phyloP scores from a whole-genome alignment of 176 grass and related monocot genomes.

The Thinopyrum elongatum region DNA sequence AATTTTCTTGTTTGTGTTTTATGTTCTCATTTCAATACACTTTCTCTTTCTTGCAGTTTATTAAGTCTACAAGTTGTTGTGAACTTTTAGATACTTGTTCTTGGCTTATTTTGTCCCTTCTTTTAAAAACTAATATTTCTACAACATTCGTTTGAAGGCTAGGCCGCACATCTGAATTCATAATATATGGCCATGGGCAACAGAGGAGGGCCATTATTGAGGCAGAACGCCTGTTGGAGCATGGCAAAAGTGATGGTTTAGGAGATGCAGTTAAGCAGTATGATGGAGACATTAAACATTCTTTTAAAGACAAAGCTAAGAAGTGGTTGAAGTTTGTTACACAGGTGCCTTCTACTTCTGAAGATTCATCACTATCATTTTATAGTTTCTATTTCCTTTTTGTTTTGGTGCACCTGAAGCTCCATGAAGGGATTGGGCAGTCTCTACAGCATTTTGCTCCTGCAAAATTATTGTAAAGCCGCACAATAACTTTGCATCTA shows the following conservation, averaged over 20 bases:
- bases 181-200: slow-evolving; percentile 92
- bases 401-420: background rate
- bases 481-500: background rate
- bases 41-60: slow-evolving; percentile 21
- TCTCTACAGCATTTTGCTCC: slow-evolving; percentile 1
- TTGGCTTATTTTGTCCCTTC: slow-evolving; percentile 13
- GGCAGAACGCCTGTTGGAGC: slow-evolving; percentile 62
- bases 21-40: background rate
- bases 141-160: slow-evolving; percentile 59
- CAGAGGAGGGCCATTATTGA: slow-evolving; percentile 91
- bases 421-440: slow-evolving; percentile 2
- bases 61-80: background rate
- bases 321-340: slow-evolving; percentile 92
- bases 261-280: slow-evolving; percentile 44
- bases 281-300: slow-evolving; percentile 53
- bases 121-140: slow-evolving; percentile 16
- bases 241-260: slow-evolving; percentile 33
- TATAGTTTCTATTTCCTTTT: slow-evolving; percentile 1
- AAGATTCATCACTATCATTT: slow-evolving; percentile 15
- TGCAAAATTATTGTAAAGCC: background rate
- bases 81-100: slow-evolving; percentile 14
- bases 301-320: slow-evolving; percentile 87
- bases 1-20: slow-evolving; percentile 2
- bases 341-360: slow-evolving; percentile 51
- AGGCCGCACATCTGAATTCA: slow-evolving; percentile 74